Base-by-base conservation (phyloP, 768 basidiomycete genomes). In the Lepiota brunneoincarnata region DNA sequence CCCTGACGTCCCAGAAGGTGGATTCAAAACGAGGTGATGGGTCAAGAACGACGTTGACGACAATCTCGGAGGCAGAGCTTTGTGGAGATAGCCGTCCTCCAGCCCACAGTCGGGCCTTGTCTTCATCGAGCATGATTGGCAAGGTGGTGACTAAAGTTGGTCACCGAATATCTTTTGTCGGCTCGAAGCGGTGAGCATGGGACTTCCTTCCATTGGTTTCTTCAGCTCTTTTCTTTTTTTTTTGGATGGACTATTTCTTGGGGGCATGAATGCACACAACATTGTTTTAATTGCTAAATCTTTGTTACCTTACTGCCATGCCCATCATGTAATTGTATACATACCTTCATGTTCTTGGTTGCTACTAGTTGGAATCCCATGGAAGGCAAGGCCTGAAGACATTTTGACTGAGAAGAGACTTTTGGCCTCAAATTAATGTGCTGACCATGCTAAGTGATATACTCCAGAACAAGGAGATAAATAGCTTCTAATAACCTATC, bases 101-200 rank as follows among this genome's bases (percentile, higher is more conserved):
- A 18, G 24, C 31, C 1, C 41, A n/a, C 20, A 37, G 35, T 23
- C 37, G 18, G 11, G 11, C 45, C 20, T 24, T 42, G 15, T 26
- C 36, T 14, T 41, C 53, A 23, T 21, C 37, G 18, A 48, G 18
- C 21, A 39, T 41, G 28, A 48, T 44, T n/a, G 41, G 42, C 23
- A 45, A 45, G 21, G 17, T 44, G 23, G 21, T 35, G 15, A 23
- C 51, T 7, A 37, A 37, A 28, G 23, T 38, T 20, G 34, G 42
- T 12, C 51, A 23, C 17, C 53, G 53, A 12, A 47, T 54, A 34
- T 48, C 53, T 12, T 47, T 54, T 41, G 45, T 24, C 4, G 40
- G 40, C 20, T 35, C 39, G 3, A 47, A 48, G 18, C 12, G 20
- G 23, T 24, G 45, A 40, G 28, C 36, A 37, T 38, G 31, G 20